Conservation (phyloP, 768 basidiomycete genomes). For the Rhodosporidiobolus sp. region DNA sequence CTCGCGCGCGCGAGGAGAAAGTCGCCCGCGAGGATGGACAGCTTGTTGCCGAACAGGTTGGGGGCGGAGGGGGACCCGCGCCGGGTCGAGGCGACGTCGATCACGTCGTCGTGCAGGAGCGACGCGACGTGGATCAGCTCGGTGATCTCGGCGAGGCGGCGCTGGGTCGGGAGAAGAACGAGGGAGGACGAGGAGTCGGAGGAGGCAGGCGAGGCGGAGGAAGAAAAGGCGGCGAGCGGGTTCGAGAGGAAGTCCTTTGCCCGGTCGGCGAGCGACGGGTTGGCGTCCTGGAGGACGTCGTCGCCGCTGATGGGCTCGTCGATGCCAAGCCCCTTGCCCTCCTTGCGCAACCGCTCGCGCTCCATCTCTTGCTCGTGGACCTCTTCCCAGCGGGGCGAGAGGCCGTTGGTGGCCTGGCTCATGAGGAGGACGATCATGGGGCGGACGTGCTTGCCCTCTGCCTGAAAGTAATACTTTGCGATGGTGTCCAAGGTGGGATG, state of each 20-base stretch:
- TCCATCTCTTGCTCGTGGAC: slow-evolving; percentile 61
- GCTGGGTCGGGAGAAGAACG: slow-evolving; percentile 74
- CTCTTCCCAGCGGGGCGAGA: slow-evolving; percentile 60
- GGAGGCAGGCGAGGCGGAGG: slow-evolving; percentile 41
- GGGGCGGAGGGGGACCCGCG: slow-evolving; percentile 68
- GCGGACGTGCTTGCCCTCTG: slow-evolving; percentile 79
- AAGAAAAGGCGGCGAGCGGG: slow-evolving; percentile 50
- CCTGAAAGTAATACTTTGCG: slow-evolving; percentile 88
- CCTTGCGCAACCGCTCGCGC: slow-evolving; percentile 47
- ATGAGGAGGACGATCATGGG: slow-evolving; percentile 86
- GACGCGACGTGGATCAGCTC: slow-evolving; percentile 99
- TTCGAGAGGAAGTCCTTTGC: slow-evolving; percentile 63
- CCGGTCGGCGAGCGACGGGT: slow-evolving; percentile 78
- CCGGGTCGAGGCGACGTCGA: slow-evolving; percentile 69
- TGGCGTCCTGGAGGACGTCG: slow-evolving; percentile 85
- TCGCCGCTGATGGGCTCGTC: slow-evolving; percentile 74
- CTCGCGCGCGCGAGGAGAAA: slow-evolving; percentile 89
- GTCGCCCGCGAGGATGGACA: slow-evolving; percentile 89
- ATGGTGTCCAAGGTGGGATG: slow-evolving; percentile 83
- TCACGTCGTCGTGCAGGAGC: slow-evolving; percentile 85
- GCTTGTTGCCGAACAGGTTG: slow-evolving; percentile 81
- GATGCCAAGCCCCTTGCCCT: slow-evolving; percentile 61
- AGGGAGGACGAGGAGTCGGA: slow-evolving; percentile 9
- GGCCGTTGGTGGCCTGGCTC: slow-evolving; percentile 86
- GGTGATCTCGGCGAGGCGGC: slow-evolving; percentile 87